Percentiles rank a stretch among this genome's conserved stretches.
These are phyloP conservation scores for Olyra latifolia DNA, from an alignment of 176 grass and related monocot genomes.

Conservation along the genomic window DNA sequence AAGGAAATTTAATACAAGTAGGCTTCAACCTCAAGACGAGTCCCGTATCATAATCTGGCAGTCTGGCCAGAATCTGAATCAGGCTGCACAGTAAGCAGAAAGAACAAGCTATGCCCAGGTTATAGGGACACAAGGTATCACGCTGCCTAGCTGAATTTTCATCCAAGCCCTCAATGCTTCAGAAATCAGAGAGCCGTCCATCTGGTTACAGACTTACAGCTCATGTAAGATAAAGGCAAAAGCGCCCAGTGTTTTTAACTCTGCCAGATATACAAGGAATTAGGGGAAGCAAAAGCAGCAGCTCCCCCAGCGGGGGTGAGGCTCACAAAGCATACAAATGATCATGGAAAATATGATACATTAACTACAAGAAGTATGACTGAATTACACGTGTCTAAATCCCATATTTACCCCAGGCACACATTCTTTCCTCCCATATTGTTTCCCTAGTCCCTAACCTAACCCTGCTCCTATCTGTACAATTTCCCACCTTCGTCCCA, in stretches of 20 bases:
- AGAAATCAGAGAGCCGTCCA: background rate
- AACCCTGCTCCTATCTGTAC: conserved; percentile 41
- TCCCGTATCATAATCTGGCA: too few relatives aligned
- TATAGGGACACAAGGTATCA: too few relatives aligned
- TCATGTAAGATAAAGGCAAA: background rate
- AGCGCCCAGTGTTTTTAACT: background rate
- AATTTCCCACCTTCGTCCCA: conserved; percentile 15
- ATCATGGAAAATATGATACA: background rate
- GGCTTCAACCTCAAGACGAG: too few relatives aligned
- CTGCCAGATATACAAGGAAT: background rate
- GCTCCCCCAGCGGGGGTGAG: background rate
- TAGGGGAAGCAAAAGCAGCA: background rate
- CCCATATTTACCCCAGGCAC: conserved; percentile 19
- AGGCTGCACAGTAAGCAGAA: too few relatives aligned
- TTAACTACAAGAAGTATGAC: conserved; percentile 26
- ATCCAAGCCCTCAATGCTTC: background rate
- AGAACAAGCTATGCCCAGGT: too few relatives aligned
- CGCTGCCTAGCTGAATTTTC: background rate
- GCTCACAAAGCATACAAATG: background rate
- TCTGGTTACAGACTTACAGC: background rate
- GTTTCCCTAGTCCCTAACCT: background rate
- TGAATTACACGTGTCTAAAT: conserved; percentile 8
- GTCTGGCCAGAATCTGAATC: background rate
- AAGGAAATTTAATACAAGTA: background rate
- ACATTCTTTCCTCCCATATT: conserved; percentile 3